Base-by-base conservation (phyloP, 345 rosid genomes). In the Lumnitzera racemosa region DNA sequence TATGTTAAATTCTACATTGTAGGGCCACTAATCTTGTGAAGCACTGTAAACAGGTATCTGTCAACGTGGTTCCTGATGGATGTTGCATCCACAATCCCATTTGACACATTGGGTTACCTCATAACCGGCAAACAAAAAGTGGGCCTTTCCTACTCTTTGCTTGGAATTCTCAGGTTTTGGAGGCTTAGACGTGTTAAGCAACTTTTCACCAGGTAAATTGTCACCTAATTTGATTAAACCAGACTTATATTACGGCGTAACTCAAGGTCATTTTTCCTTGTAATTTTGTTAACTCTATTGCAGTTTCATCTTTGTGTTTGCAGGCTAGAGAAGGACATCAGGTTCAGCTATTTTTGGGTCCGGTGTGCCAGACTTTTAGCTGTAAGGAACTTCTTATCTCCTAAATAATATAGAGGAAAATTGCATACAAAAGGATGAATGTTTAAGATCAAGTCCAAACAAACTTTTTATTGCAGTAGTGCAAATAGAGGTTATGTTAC, bases 11-110 rank as follows among this genome's bases (percentile, higher is more conserved):
- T 13, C 16, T 12, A 0, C 8, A 6, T 16, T 27, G 23, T 24
- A 29, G 14, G 12, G 20, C 54, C 24, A 58, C 24, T 53, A n/a
- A 43, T 25, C 23, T n/a, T n/a, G 17, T 24, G 6, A 7, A 12
- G 11, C 20, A 46, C 51, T n/a, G 31, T 59, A 3, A 15, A 48
- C 46, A 86, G 98, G 80, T 92, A 92, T 76, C 70, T 92, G 12
- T 85, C 96, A 3, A 77, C 96, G 3, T 89, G 97, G 96, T 87
- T 92, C 70, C 52, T 89, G 72, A 87, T 92, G 97, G 98, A 92
- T 61, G 88, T 89, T 72, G 96, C 91, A 61, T 92, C 98, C 17
- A 92, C 97, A 6, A 62, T 89, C 52, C 98, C 98, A 23, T 92
- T 80, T 65, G 94, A 81, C 51, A 64, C 74, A 60, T n/a, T 89